Evolutionary conservation across 2,329 filamentous ascomycete species (phyloP), one percentile per base, ranked within the genome.

Genomic region (Cytospora schulzeri): DNA sequence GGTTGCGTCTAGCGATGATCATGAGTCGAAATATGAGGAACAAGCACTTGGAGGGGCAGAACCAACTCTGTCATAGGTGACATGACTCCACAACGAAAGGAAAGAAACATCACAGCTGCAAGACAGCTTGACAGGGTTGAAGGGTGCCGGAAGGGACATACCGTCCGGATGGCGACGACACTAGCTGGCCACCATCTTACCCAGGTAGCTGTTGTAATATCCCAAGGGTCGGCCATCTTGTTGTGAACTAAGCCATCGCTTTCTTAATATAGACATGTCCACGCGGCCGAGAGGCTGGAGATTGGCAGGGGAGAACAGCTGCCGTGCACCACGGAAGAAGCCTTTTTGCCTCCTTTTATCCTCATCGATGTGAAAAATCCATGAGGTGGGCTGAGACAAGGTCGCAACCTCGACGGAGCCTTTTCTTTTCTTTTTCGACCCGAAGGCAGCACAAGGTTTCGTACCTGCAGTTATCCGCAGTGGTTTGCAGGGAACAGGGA

Each of bases 371-470:
- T n/a, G n/a, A n/a, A n/a, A n/a, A n/a, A n/a, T n/a, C n/a, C n/a
- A n/a, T n/a, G n/a, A n/a, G n/a, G n/a, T 19, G 29, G 60, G 41
- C 52, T 62, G 60, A 62, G 60, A 56, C 60, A 62, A 17, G 9
- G 22, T 22, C 29, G 41, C 52, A 56, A 48, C 56, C 7, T 54
- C 26, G 28, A 29, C 52, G 52, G 52, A 33, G 28, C 29, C 8
- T 9, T 54, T 45, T 51, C 31, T 45, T 51, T 19, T 41, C 19
- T 41, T 41, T 41, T 60, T 56, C 38, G 35, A 62, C 29, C 59
- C 52, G 28, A 26, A 35, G 35, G 41, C 11, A 15, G 33, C 26
- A 45, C 38, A 35, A 15, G 33, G 52, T 62, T 56, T 62, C 60
- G 60, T 56, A 50, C 52, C 7, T 56, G 60, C 60, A 56, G 41